Conservation (phyloP, 2,329 filamentous ascomycete species). For the Stachybotrys chlorohalonatus region DNA sequence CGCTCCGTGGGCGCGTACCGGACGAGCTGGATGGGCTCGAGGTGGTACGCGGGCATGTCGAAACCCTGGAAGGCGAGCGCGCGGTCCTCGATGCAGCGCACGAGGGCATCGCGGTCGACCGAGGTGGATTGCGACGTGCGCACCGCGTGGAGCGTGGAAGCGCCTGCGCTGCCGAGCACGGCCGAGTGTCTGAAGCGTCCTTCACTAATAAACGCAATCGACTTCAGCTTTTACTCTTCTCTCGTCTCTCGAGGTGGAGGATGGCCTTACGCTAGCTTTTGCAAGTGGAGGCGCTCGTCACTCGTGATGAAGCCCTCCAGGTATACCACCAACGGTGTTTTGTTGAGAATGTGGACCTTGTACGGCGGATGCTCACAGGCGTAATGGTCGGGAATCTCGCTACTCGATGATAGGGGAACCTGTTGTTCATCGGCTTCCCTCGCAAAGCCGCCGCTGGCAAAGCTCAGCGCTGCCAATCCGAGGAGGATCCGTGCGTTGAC, state of each 20-base stretch:
- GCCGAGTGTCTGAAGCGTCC: conserved; percentile 35
- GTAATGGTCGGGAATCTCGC: conserved; percentile 5
- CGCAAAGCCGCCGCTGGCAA: neutral
- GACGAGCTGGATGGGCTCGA: conserved; percentile 40
- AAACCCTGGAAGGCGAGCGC: conserved; percentile 37
- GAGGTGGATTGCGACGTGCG: conserved; percentile 38
- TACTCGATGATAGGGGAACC: neutral
- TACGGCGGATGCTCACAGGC: conserved; percentile 23
- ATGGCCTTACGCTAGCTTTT: conserved; percentile 28
- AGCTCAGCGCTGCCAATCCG: neutral
- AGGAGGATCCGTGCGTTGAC: neutral
- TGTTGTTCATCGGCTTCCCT: conserved; percentile 1
- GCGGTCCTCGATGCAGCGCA: conserved; percentile 37
- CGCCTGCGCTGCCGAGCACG: conserved; percentile 23
- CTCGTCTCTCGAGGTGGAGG: neutral
- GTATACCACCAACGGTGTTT: conserved; percentile 40
- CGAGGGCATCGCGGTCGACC: conserved; percentile 27
- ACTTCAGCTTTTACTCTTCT: neutral
- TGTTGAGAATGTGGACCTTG: conserved; percentile 33
- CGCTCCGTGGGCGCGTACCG: conserved; percentile 33
- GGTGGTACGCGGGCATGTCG: conserved; percentile 21
- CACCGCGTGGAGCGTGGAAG: conserved; percentile 23
- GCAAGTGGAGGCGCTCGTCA: conserved; percentile 31
- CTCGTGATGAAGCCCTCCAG: conserved; percentile 35
- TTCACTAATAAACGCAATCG: conserved; percentile 16